Evolutionary conservation across 768 basidiomycete species (phyloP).

Genomic region (Xerocomus spinulosus): DNA sequence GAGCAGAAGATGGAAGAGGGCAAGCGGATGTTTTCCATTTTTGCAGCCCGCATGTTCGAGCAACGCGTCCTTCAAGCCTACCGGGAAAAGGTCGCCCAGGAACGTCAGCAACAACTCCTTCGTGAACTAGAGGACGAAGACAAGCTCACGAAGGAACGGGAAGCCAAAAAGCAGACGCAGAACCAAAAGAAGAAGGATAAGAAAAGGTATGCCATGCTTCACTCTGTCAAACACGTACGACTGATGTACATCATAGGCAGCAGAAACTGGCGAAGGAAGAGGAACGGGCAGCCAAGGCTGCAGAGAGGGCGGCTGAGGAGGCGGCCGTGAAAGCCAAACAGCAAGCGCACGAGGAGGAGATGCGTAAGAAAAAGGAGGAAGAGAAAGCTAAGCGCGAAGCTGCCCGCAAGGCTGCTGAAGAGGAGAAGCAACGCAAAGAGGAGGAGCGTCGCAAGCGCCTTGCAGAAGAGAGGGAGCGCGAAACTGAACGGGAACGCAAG

Average conservation of each 20-base stretch:
- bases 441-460: constrained; percentile 76
- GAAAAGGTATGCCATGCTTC: constrained; percentile 62
- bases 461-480: constrained; percentile 76
- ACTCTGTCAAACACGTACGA: neutral
- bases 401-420: constrained; percentile 70
- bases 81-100: constrained; percentile 94
- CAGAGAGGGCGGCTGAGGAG: constrained; percentile 84
- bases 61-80: constrained; percentile 96
- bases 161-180: constrained; percentile 87
- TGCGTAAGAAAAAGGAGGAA: constrained; percentile 79
- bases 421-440: constrained; percentile 77
- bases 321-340: constrained; percentile 73
- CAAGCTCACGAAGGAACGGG: constrained; percentile 76
- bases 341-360: constrained; percentile 73
- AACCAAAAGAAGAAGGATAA: constrained; percentile 99
- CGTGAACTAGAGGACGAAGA: constrained; percentile 96
- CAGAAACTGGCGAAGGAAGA: constrained; percentile 94
- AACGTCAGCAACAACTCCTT: constrained; percentile 87
- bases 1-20: constrained; percentile 99
- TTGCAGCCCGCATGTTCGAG: constrained; percentile 99
- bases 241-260: constrained; percentile 45
- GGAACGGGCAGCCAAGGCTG: constrained; percentile 77
- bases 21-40: constrained; percentile 99
- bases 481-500: constrained; percentile 71
- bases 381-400: constrained; percentile 78